Percentiles rank a stretch among this genome's conserved stretches.
These are phyloP conservation scores for Penicillium sp. DNA, from an alignment of 2,329 filamentous ascomycete genomes.

Conservation along the genomic window DNA sequence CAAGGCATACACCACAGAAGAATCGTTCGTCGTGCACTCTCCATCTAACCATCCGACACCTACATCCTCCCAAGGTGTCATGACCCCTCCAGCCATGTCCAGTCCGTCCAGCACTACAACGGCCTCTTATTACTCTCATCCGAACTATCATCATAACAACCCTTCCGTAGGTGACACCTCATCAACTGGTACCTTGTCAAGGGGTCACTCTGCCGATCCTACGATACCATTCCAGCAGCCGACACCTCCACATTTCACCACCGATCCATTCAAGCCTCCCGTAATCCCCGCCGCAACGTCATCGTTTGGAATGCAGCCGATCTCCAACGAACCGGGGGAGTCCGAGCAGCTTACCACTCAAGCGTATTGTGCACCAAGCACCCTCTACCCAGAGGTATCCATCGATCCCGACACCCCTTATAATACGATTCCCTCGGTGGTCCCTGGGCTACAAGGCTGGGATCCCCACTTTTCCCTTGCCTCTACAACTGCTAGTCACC, in stretches of 20 bases:
- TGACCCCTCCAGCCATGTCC: conserved; percentile 44
- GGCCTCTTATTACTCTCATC: conserved; percentile 41
- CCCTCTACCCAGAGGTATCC: conserved; percentile 29
- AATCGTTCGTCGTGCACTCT: conserved; percentile 56
- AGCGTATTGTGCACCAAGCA: conserved; percentile 23
- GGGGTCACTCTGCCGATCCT: conserved; percentile 41
- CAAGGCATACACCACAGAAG: conserved; percentile 76
- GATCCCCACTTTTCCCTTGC: conserved; percentile 45
- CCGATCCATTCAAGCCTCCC: conserved; percentile 25
- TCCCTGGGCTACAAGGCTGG: conserved; percentile 47
- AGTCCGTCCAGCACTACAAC: conserved; percentile 47
- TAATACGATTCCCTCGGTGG: conserved; percentile 45
- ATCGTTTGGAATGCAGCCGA: conserved; percentile 22
- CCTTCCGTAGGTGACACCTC: conserved; percentile 32
- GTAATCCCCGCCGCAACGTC: conserved; percentile 14
- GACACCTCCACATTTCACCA: conserved; percentile 23
- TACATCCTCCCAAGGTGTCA: conserved; percentile 42
- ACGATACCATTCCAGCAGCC: conserved; percentile 28
- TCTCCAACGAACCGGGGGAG: conserved; percentile 15
- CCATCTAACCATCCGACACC: conserved; percentile 50
- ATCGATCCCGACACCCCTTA: conserved; percentile 45
- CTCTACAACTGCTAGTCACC: conserved; percentile 40
- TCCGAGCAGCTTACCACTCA: conserved; percentile 27
- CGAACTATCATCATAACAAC: conserved; percentile 30
- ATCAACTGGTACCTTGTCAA: conserved; percentile 38